These are phyloP conservation scores for Chrysosporium keratinophilum DNA, from an alignment of 2,329 filamentous ascomycete genomes.

Conservation along the genomic window DNA sequence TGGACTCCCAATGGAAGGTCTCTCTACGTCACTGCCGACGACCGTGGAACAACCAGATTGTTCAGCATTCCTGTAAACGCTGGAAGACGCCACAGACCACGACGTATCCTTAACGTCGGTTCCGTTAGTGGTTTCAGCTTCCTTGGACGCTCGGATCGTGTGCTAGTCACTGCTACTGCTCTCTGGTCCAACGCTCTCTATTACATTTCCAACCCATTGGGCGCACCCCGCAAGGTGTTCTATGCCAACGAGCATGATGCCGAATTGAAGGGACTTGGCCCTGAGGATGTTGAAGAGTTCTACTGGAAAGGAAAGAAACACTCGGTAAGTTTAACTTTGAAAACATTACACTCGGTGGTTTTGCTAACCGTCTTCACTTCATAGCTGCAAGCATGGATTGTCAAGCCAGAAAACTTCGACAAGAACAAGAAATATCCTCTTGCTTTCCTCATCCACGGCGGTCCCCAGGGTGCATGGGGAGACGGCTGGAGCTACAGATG, in stretches of 20 bases:
- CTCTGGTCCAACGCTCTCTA: constrained; percentile 31
- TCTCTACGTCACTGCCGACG: constrained; percentile 65
- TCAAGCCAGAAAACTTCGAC: constrained; percentile 50
- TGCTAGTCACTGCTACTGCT: constrained; percentile 27
- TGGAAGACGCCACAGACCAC: constrained; percentile 25
- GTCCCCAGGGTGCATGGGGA: constrained; percentile 65
- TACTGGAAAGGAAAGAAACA: constrained; percentile 31
- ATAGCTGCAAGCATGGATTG: constrained; percentile 33
- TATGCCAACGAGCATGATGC: constrained; percentile 33
- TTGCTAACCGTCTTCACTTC: constrained; percentile 12
- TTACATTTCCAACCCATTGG: constrained; percentile 25
- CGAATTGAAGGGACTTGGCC: constrained; percentile 28
- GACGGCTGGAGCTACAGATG: constrained; percentile 72
- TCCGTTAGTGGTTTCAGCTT: constrained; percentile 24
- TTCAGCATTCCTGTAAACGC: constrained; percentile 30
- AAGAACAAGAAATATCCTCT: constrained; percentile 64
- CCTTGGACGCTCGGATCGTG: constrained; percentile 23
- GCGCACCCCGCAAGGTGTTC: constrained; percentile 24
- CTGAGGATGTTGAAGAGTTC: constrained; percentile 30
- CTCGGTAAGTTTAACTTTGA: constrained; percentile 19
- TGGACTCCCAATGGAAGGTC: constrained; percentile 48
- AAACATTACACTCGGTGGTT: too few relatives aligned
- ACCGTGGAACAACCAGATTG: constrained; percentile 46
- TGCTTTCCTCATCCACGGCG: constrained; percentile 70
- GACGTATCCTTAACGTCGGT: constrained; percentile 30